Conservation (phyloP, 495 filamentous ascomycete species). For the Aspergillus avenaceus region DNA sequence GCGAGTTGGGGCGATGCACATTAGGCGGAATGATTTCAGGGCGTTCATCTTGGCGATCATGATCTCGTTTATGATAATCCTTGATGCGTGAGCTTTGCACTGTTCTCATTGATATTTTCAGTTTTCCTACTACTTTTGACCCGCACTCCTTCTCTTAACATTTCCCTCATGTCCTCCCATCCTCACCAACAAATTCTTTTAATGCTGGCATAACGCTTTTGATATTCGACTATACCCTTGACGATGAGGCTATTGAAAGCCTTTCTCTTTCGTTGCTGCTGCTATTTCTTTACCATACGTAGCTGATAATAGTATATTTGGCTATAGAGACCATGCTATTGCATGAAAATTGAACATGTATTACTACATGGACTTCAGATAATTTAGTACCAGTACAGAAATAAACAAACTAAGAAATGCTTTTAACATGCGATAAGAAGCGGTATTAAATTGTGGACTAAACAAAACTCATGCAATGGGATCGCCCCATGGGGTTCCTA, state of each 20-base stretch:
- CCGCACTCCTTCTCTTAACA: too few species aligned
- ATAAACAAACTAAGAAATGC: too few species aligned
- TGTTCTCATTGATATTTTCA: not conserved
- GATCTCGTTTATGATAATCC: slow-evolving; percentile 6
- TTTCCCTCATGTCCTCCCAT: not conserved
- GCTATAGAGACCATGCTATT: not conserved
- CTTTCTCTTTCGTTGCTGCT: too few species aligned
- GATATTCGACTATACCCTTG: slow-evolving; percentile 1
- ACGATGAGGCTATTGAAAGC: not conserved
- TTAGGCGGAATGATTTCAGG: slow-evolving; percentile 8
- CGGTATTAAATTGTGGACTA: too few species aligned
- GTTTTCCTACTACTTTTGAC: too few species aligned
- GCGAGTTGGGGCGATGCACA: slow-evolving; percentile 12
- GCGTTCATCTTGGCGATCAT: slow-evolving; percentile 8
- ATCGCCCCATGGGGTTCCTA: not conserved
- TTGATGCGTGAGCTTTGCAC: not conserved
- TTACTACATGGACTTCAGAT: not conserved
- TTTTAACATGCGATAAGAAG: too few species aligned
- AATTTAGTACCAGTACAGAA: not conserved
- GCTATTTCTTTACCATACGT: not conserved
- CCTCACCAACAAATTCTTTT: not conserved
- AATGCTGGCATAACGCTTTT: not conserved
- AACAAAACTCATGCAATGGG: too few species aligned
- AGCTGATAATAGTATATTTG: not conserved
- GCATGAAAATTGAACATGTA: not conserved